Conservation (phyloP, 345 rosid genomes). For the Eucalyptus sp. region DNA sequence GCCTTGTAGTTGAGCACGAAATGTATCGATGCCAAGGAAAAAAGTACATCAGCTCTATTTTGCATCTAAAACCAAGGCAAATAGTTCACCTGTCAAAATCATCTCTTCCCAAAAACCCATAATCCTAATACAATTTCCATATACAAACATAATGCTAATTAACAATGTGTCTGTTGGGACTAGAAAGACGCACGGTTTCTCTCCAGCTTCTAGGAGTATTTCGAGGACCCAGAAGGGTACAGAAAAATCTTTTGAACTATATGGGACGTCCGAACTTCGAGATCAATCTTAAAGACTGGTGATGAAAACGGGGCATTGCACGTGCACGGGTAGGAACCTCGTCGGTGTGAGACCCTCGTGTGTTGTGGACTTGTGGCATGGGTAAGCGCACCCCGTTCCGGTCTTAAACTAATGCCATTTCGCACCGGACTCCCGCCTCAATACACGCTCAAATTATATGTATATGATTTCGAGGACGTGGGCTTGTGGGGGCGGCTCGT, state of each 20-base stretch:
- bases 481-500: background rate
- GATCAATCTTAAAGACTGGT: background rate
- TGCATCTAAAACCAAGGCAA: background rate
- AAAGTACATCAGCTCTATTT: background rate
- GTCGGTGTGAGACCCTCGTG: background rate
- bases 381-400: background rate
- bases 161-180: background rate
- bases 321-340: background rate
- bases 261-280: background rate
- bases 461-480: background rate
- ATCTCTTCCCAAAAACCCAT: background rate
- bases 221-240: background rate
- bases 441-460: background rate
- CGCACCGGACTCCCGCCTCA: background rate
- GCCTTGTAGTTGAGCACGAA: background rate
- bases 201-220: background rate
- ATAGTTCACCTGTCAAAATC: background rate
- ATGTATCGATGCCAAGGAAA: background rate
- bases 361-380: background rate
- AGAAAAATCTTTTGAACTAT: background rate
- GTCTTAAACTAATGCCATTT: background rate
- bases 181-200: background rate
- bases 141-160: background rate
- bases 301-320: background rate
- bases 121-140: background rate